A percentile compares a stretch with the other conserved stretches of the same genome.
phyloP scores from a whole-genome alignment of 2,329 filamentous ascomycete species.

The Fusarium albosuccineum region DNA sequence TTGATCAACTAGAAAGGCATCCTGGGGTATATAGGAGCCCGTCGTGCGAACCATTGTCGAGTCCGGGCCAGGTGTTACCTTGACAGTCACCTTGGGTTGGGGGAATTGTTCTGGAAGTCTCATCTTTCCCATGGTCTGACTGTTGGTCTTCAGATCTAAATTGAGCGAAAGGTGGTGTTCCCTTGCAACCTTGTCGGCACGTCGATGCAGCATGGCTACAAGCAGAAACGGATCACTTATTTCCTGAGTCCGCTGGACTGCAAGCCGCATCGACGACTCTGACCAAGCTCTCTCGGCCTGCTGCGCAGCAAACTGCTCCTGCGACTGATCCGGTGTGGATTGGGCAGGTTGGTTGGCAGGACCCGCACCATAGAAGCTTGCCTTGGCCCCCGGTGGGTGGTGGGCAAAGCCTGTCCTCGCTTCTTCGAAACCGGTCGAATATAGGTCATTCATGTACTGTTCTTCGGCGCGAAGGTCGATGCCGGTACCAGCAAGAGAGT shows the following conservation, averaged over 20 bases:
- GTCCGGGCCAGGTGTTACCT: conserved; percentile 70
- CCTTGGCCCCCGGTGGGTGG: conserved; percentile 67
- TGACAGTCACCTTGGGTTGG: conserved; percentile 66
- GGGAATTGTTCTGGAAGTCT: conserved; percentile 63
- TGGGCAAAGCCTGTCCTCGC: conserved; percentile 63
- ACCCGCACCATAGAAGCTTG: conserved; percentile 74
- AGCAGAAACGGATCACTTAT: conserved; percentile 80
- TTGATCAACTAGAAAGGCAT: conserved; percentile 83
- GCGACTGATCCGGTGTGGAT: conserved; percentile 58
- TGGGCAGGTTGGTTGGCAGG: conserved; percentile 73
- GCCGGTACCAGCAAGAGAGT: conserved; percentile 85
- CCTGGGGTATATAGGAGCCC: conserved; percentile 79
- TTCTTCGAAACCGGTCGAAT: conserved; percentile 66
- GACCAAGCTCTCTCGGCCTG: conserved; percentile 75
- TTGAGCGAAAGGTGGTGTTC: conserved; percentile 70
- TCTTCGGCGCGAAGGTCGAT: conserved; percentile 91
- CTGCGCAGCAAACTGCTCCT: conserved; percentile 75
- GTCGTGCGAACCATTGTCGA: conserved; percentile 72
- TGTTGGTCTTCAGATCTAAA: conserved; percentile 65
- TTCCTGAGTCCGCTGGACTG: conserved; percentile 74
- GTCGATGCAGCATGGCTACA: conserved; percentile 71
- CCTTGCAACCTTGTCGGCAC: conserved; percentile 68
- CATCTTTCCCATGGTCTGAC: conserved; percentile 61
- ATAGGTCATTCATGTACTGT: conserved; percentile 79
- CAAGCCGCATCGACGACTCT: conserved; percentile 72